These are phyloP conservation scores for Elaeis oleifera DNA, from an alignment of 202 grass and related monocot species.

Conservation along the genomic window DNA sequence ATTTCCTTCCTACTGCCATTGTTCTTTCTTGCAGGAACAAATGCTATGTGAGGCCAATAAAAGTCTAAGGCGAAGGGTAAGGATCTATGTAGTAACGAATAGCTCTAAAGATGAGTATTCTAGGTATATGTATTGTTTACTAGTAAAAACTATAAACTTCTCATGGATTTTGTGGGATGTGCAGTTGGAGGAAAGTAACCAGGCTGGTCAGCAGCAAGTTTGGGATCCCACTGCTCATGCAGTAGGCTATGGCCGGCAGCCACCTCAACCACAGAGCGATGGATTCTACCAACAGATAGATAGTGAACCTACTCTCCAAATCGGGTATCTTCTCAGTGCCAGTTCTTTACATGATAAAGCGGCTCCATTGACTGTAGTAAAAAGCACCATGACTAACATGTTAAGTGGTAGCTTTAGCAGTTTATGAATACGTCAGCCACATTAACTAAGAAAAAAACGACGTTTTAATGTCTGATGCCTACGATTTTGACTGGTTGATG, in stretches of 20 bases:
- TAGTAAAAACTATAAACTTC: too few relatives aligned
- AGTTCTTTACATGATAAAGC: too few relatives aligned
- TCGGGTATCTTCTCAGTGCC: conserved; percentile 12
- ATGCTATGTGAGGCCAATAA: conserved; percentile 24
- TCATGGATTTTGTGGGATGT: neutral
- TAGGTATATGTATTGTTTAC: too few relatives aligned
- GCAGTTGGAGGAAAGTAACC: conserved; percentile 21
- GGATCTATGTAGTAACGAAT: neutral
- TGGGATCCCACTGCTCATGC: conserved; percentile 22
- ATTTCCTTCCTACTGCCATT: neutral
- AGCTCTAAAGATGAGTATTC: too few relatives aligned
- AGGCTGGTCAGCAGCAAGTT: conserved; percentile 17
- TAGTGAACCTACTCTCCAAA: conserved; percentile 29
- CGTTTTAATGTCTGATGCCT: too few relatives aligned
- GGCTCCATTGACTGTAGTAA: too few relatives aligned
- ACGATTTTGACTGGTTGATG: too few relatives aligned
- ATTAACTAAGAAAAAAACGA: too few relatives aligned
- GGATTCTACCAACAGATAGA: conserved; percentile 26
- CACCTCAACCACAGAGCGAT: conserved; percentile 17
- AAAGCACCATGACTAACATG: too few relatives aligned
- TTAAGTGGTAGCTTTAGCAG: too few relatives aligned
- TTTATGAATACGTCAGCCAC: too few relatives aligned
- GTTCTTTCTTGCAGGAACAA: conserved; percentile 19
- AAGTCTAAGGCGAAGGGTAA: conserved; percentile 29
- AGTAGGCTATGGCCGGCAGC: conserved; percentile 19